Base-by-base conservation (phyloP, 2,329 filamentous ascomycete species). In the Talaromyces sp. region DNA sequence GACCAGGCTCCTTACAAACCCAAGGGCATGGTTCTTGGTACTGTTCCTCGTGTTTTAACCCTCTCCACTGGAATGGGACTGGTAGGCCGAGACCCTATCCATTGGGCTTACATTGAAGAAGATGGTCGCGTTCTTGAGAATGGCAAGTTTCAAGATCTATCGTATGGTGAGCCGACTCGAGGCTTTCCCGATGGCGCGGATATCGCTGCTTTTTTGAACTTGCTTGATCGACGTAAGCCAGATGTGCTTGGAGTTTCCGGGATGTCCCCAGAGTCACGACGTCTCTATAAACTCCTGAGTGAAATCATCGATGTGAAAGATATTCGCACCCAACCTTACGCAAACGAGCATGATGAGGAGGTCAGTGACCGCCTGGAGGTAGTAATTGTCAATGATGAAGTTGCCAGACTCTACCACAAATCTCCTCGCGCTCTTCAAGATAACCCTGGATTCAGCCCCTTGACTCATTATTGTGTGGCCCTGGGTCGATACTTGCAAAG, bases 1-100 rank as follows among this genome's bases (percentile, higher is more conserved):
- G 94, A 99, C 66, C 94, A 99, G 74, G 92, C 94, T 8, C 94
- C 94, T 0, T 96, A 92, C 76, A 96, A 97, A 73, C 92, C 94
- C 4, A 92, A 93, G 73, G 92, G 91, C 9, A 91, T 97, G 84
- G 83, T 91, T 17, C 80, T 96, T 35, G 94, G 94, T 22, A 96
- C 92, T 0, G 83, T 88, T 6, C 92, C 94, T 41, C 88, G 93
- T 29, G 91, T 97, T 4, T 82, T 99, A 43, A 85, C 92, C 4
- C 75, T 99, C 19, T 93, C 92, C 3, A 95, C 92, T 63, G 94
- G 94, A 49, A 86, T 87, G 71, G 90, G 89, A 13, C 85, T 89
- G 62, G 85, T 91, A 37, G 82, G 82, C 35, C 73, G 76, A 47
- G 93, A 97, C 60, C 88, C 91, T 2, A 84, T 96, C 39, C 89